Base-by-base conservation (phyloP, 352 stramenopile species). In the Globisporangium middletonii region DNA sequence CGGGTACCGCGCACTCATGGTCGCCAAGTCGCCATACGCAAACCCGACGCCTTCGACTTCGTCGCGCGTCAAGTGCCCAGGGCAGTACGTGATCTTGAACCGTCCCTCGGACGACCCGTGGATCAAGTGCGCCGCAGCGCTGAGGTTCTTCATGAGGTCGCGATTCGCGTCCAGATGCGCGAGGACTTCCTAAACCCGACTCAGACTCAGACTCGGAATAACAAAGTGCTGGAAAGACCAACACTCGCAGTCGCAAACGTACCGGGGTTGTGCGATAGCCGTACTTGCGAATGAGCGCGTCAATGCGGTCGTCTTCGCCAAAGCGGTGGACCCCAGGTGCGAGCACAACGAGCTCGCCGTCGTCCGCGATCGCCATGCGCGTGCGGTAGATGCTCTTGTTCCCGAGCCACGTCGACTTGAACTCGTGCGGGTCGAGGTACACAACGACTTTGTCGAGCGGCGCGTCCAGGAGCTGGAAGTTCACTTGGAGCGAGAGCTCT, bases 381-480 rank as follows among this genome's bases (percentile, higher is more conserved):
- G 96, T 99, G 48, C 96, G 76, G 65, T 99, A 99, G 62, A 99
- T 98, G 37, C 89, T 89, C 69, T 99, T 99, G 78, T 99, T 99
- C 8, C 95, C 96, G 15, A 99, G 71, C 96, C 96, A 99, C 12
- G 96, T 99, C 7, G 95, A 98, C 68, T 98, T 96, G 79, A 98
- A 99, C 68, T 99, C 95, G 27, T 98, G 71, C 23, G 86, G 79
- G 57, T 99, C 96, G 46, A 99, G 64, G 64, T 97, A 98, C n/a
- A 98, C 95, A 1, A 99, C 94, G 19, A 98, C 83, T 63, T 97
- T 98, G 49, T 92, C 79, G 4, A 98, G 71, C 11, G 93, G 78
- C 13, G 75, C 81, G 11, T 98, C 88, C 52, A 99, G 55, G 49
- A 99, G 67, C 64, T 96, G 91, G 62, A 99, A 99, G 67, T 99